Conservation (phyloP, 306 rosid genomes). For the Bauhinia variegata region DNA sequence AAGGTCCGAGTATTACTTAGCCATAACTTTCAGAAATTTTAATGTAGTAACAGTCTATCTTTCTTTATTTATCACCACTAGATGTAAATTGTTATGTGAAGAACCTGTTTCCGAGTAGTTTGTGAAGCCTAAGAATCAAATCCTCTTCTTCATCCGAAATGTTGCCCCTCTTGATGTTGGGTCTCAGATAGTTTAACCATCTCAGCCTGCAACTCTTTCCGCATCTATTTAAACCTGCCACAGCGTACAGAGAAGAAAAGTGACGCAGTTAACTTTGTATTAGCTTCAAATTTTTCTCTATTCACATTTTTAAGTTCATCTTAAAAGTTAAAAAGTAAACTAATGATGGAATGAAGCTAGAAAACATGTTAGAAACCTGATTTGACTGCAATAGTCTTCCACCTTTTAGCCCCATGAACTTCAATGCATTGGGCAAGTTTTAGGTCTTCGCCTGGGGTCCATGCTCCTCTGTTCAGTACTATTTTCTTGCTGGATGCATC, state of each 20-base stretch:
- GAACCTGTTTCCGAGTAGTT: slow-evolving; percentile 40
- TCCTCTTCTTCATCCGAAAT: slow-evolving; percentile 46
- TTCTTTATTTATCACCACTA: background rate
- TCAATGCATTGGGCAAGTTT: slow-evolving; percentile 40
- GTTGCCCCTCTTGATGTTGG: slow-evolving; percentile 55
- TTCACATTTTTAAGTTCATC: background rate
- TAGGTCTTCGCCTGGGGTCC: slow-evolving; percentile 46
- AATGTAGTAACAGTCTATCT: background rate
- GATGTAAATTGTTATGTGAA: background rate
- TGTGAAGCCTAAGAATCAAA: slow-evolving; percentile 44
- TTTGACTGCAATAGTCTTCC: slow-evolving; percentile 41
- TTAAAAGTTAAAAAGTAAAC: background rate
- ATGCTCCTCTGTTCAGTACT: slow-evolving; percentile 41
- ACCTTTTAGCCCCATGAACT: slow-evolving; percentile 47
- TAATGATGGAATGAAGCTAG: background rate
- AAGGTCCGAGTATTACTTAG: too few species aligned
- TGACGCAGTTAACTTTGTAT: background rate
- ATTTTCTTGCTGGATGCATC: slow-evolving; percentile 23
- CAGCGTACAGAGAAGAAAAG: slow-evolving; percentile 2
- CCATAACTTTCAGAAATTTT: background rate
- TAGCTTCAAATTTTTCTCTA: background rate
- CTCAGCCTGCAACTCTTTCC: slow-evolving; percentile 56
- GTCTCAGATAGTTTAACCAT: slow-evolving; percentile 56
- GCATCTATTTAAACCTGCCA: slow-evolving; percentile 37
- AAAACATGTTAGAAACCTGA: slow-evolving; percentile 28